Percentiles rank a stretch among this genome's conserved stretches.
These are phyloP conservation scores for Pythium folliculosum DNA, from an alignment of 352 stramenopile genomes.

Conservation along the genomic window DNA sequence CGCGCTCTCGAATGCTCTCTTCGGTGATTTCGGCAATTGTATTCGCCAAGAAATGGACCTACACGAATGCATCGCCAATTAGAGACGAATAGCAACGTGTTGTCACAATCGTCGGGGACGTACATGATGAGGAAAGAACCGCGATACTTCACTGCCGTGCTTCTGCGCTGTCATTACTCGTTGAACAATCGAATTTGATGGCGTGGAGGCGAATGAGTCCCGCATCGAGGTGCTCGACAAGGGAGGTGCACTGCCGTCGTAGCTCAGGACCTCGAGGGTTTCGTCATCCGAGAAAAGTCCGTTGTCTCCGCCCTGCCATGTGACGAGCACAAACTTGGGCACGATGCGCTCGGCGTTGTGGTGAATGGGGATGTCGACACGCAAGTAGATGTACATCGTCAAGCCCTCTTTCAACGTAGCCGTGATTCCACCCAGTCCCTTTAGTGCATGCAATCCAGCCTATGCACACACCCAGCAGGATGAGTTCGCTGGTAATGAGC, in stretches of 20 bases:
- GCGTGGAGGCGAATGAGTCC: constrained; percentile 20
- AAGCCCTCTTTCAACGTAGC: constrained; percentile 66
- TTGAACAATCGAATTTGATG: constrained; percentile 75
- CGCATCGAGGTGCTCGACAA: constrained; percentile 29
- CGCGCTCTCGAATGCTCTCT: constrained; percentile 83
- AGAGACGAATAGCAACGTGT: background rate
- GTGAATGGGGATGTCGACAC: constrained; percentile 84
- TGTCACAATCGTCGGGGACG: constrained; percentile 18
- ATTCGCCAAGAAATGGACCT: constrained; percentile 89
- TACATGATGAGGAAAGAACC: constrained; percentile 89
- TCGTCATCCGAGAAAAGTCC: constrained; percentile 78
- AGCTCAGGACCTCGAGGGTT: constrained; percentile 24
- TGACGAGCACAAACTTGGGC: constrained; percentile 88
- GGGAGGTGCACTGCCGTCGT: constrained; percentile 18
- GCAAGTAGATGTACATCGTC: constrained; percentile 91
- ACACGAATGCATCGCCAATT: background rate
- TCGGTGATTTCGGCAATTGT: constrained; percentile 77
- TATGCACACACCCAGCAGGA: constrained; percentile 20
- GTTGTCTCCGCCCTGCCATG: constrained; percentile 65
- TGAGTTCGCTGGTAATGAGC: background rate
- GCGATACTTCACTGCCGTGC: constrained; percentile 82
- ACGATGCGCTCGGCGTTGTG: constrained; percentile 80
- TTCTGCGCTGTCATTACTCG: constrained; percentile 78
- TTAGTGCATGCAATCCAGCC: constrained; percentile 81
- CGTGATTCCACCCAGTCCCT: constrained; percentile 81